phyloP scores from a whole-genome alignment of 1,139 yeast species.

The Pichia sp. region DNA sequence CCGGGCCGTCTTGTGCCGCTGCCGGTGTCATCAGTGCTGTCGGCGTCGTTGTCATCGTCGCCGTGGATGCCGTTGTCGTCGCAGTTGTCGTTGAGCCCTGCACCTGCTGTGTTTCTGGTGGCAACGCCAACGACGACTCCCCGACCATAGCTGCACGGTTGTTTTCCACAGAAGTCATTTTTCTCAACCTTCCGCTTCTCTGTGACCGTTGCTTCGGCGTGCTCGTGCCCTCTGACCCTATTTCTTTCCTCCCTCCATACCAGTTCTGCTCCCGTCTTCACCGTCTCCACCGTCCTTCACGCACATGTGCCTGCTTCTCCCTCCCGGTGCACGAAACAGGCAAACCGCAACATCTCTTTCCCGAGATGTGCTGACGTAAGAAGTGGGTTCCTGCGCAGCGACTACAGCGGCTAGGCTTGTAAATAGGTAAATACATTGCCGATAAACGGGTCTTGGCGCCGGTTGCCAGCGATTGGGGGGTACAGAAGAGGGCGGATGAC shows the following conservation, averaged over 20 bases:
- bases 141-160: neutral
- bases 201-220: neutral
- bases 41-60: neutral
- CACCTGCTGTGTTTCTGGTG: neutral
- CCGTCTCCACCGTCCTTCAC: neutral
- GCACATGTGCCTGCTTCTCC: neutral
- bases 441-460: neutral
- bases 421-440: neutral
- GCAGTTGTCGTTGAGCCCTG: neutral
- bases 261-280: neutral
- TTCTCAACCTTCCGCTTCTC: neutral
- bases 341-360: neutral
- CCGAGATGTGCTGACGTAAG: neutral
- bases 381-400: neutral
- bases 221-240: neutral
- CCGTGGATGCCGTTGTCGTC: neutral
- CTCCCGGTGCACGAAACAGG: neutral
- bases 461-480: neutral
- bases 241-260: neutral
- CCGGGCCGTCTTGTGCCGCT: neutral
- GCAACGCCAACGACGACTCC: neutral
- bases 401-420: neutral
- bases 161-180: neutral
- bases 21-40: neutral
- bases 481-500: neutral